A percentile compares a stretch with the other conserved stretches of the same genome.
These are phyloP conservation scores for Saprolegnia parasitica DNA, from an alignment of 352 stramenopile genomes.

Conservation along the genomic window DNA sequence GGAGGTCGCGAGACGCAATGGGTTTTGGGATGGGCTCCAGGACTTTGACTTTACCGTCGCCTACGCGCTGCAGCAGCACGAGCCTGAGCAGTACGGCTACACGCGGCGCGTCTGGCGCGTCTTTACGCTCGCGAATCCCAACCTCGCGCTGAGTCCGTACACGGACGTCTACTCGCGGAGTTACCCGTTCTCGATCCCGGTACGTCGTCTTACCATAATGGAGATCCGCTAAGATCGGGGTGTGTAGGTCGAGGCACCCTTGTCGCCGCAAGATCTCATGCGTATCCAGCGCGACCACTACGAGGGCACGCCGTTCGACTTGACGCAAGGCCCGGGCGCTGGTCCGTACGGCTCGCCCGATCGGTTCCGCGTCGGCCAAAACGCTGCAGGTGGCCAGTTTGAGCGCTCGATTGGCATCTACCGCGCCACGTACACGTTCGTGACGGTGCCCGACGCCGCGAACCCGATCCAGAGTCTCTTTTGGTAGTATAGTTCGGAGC, in stretches of 20 bases:
- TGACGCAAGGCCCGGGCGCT: constrained; percentile 37
- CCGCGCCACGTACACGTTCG: constrained; percentile 46
- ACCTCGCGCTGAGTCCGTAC: constrained; percentile 60
- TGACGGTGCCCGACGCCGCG: constrained; percentile 5
- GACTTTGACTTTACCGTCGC: constrained; percentile 87
- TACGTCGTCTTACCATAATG: background rate
- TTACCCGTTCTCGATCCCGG: constrained; percentile 86
- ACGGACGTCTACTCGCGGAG: constrained; percentile 70
- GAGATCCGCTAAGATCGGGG: background rate
- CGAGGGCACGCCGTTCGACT: constrained; percentile 48
- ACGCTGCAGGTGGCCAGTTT: constrained; percentile 32
- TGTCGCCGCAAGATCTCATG: constrained; percentile 48
- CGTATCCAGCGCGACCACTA: constrained; percentile 58
- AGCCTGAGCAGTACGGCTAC: constrained; percentile 72
- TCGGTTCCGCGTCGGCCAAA: constrained; percentile 33
- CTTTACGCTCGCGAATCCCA: constrained; percentile 75
- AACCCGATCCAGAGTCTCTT: background rate
- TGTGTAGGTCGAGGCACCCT: background rate
- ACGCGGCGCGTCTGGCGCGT: constrained; percentile 90
- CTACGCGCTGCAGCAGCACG: constrained; percentile 67
- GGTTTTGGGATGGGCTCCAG: constrained; percentile 62
- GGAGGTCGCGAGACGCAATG: constrained; percentile 79
- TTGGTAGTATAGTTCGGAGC: constrained; percentile 15
- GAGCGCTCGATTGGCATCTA: constrained; percentile 64
- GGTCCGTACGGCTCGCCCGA: constrained; percentile 64